Evolutionary conservation across 805 yeast species (phyloP).

Genomic region (Phaffomyces opuntiae): DNA sequence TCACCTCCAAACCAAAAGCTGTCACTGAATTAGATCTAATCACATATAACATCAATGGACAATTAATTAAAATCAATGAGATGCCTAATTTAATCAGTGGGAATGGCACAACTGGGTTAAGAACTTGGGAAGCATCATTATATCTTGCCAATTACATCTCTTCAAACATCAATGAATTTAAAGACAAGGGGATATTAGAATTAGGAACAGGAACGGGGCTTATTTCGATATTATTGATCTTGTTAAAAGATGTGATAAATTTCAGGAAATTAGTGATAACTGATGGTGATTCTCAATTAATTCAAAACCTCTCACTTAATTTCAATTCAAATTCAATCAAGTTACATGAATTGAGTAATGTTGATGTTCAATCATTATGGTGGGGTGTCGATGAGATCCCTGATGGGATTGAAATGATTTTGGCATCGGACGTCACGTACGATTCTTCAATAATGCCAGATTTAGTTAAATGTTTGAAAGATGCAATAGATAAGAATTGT

Average conservation of each 20-base stretch:
- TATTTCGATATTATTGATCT: conserved; percentile 39
- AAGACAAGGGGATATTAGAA: conserved; percentile 45
- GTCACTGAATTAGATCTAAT: conserved; percentile 26
- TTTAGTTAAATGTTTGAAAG: conserved; percentile 41
- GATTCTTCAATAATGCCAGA: conserved; percentile 54
- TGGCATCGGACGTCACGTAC: conserved; percentile 89
- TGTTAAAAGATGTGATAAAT: conserved; percentile 1
- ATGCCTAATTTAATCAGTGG: conserved; percentile 62
- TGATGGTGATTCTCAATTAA: conserved; percentile 58
- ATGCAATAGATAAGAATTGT: conserved; percentile 15
- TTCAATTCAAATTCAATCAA: conserved; percentile 36
- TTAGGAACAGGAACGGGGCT: conserved; percentile 90
- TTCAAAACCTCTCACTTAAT: conserved; percentile 40
- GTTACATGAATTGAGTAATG: not conserved
- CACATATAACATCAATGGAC: conserved; percentile 22
- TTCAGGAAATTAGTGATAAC: conserved; percentile 39
- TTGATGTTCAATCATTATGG: conserved; percentile 41
- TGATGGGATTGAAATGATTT: conserved; percentile 38
- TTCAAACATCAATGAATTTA: conserved; percentile 4
- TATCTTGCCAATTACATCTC: conserved; percentile 50
- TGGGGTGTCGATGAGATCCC: conserved; percentile 48
- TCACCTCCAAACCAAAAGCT: conserved; percentile 20
- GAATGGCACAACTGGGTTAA: conserved; percentile 76
- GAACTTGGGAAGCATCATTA: conserved; percentile 93
- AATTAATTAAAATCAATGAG: conserved; percentile 39